Conservation (phyloP, 306 rosid genomes). For the Crotalaria pallida region DNA sequence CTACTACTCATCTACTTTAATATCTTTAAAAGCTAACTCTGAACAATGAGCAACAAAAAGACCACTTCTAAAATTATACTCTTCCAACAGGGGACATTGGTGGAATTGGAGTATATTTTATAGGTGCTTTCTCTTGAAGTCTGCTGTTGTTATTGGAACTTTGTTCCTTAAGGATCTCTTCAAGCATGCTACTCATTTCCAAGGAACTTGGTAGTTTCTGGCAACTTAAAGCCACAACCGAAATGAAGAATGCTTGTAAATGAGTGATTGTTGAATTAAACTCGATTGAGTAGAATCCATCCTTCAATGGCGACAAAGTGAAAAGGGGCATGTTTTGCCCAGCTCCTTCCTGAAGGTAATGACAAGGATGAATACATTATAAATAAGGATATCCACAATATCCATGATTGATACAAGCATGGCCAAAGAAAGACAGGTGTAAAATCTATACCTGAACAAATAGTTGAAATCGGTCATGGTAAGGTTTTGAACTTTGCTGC, state of each 20-base stretch:
- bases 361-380: constrained; percentile 4
- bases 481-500: constrained; percentile 22
- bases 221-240: constrained; percentile 49
- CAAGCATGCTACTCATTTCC: constrained; percentile 29
- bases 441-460: constrained; percentile 51
- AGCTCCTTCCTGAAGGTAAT: constrained; percentile 56
- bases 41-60: not conserved
- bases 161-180: constrained; percentile 31
- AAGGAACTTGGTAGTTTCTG: constrained; percentile 38
- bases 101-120: constrained; percentile 66
- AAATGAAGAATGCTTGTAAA: constrained; percentile 81
- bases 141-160: constrained; percentile 25
- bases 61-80: constrained; percentile 39
- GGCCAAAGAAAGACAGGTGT: not conserved
- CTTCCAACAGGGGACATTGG: constrained; percentile 91
- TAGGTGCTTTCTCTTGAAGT: constrained; percentile 37
- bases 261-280: constrained; percentile 56
- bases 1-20: constrained; percentile 24
- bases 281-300: constrained; percentile 57
- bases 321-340: constrained; percentile 48
- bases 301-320: constrained; percentile 56
- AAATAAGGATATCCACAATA: constrained; percentile 9
- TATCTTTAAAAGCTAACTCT: constrained; percentile 28
- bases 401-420: not conserved
- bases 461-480: constrained; percentile 46